phyloP scores from a whole-genome alignment of 345 rosid genomes.

The Euphorbia tirucalli region DNA sequence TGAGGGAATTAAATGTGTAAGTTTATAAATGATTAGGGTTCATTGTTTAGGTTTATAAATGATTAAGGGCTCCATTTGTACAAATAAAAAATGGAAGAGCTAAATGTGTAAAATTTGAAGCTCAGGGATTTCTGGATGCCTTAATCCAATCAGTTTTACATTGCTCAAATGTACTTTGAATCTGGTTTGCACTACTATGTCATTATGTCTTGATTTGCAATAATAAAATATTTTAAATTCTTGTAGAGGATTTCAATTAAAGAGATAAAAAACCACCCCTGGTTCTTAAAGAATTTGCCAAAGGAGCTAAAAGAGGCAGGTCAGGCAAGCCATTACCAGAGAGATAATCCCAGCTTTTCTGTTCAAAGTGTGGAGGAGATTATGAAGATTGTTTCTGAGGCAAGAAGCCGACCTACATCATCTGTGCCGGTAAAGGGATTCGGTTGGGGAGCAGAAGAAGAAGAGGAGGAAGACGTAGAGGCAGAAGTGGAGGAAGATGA shows the following conservation, averaged over 20 bases:
- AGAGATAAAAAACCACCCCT: slow-evolving; percentile 57
- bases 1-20: too few species aligned
- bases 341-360: slow-evolving; percentile 70
- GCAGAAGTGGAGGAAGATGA: slow-evolving; percentile 58
- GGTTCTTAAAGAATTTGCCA: slow-evolving; percentile 94
- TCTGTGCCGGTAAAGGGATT: slow-evolving; percentile 55
- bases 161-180: neutral
- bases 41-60: too few species aligned
- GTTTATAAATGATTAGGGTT: too few species aligned
- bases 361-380: slow-evolving; percentile 79
- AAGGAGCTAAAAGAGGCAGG: slow-evolving; percentile 77
- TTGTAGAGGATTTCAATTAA: slow-evolving; percentile 26
- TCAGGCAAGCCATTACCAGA: slow-evolving; percentile 70
- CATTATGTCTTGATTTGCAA: neutral
- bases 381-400: slow-evolving; percentile 89
- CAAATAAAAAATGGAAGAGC: too few species aligned
- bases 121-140: too few species aligned
- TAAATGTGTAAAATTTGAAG: too few species aligned
- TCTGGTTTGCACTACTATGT: neutral
- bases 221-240: neutral
- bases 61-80: too few species aligned
- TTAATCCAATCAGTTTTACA: too few species aligned
- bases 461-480: slow-evolving; percentile 55
- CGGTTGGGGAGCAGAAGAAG: slow-evolving; percentile 67
- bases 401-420: slow-evolving; percentile 62